These are phyloP conservation scores for Paramecium caudatum DNA, from an alignment of 73 alveolate genomes.

Conservation along the genomic window DNA sequence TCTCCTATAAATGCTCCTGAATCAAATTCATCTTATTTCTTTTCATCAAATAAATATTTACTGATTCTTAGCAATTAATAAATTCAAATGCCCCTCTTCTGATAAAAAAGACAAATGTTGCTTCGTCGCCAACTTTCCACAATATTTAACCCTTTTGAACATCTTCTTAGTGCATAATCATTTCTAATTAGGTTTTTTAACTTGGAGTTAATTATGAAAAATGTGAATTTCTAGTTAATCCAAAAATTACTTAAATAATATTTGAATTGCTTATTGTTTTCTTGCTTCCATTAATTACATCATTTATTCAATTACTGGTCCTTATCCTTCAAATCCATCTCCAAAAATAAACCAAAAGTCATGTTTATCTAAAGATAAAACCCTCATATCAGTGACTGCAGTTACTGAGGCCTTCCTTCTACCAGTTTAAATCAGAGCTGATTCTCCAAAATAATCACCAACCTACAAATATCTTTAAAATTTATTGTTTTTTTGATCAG, in stretches of 20 bases:
- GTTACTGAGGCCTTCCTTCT: slow-evolving; percentile 53
- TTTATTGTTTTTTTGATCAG: slow-evolving; percentile 54
- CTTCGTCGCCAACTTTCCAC: slow-evolving; percentile 45
- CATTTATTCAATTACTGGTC: slow-evolving; percentile 60
- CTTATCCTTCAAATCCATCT: slow-evolving; percentile 67
- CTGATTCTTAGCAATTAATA: slow-evolving; percentile 48
- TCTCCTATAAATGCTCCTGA: slow-evolving; percentile 70
- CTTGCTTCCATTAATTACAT: slow-evolving; percentile 62
- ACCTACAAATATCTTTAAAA: slow-evolving; percentile 70
- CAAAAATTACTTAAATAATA: slow-evolving; percentile 23
- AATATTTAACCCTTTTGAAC: slow-evolving; percentile 8
- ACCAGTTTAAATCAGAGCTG: slow-evolving; percentile 44
- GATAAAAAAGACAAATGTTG: slow-evolving; percentile 46
- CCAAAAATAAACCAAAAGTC: slow-evolving; percentile 70
- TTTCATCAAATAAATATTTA: neutral
- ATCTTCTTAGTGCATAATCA: slow-evolving; percentile 38
- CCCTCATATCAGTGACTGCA: slow-evolving; percentile 56
- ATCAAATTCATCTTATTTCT: slow-evolving; percentile 63
- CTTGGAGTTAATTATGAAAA: slow-evolving; percentile 54
- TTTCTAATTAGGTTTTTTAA: slow-evolving; percentile 34
- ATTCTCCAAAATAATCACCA: slow-evolving; percentile 78
- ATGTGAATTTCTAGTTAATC: slow-evolving; percentile 22
- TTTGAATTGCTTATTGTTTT: slow-evolving; percentile 37
- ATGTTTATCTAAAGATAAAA: slow-evolving; percentile 24
- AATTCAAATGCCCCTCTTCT: slow-evolving; percentile 21